Percentiles rank a stretch among this genome's conserved stretches.
Evolutionary conservation across 2,329 filamentous ascomycete species (phyloP).

Genomic region (Botrytis squamosa): DNA sequence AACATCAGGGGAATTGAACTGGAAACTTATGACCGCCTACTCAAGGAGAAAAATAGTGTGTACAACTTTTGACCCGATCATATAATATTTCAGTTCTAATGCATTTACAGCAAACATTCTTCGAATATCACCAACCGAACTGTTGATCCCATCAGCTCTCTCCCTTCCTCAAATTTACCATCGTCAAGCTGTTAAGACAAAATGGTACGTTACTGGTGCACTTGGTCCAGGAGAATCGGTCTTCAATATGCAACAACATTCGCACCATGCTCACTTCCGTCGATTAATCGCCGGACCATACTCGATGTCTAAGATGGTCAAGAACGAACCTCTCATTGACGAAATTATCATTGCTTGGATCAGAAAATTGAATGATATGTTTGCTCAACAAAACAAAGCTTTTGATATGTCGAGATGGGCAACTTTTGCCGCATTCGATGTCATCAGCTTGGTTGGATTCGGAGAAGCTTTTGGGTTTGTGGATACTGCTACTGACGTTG

Average conservation of each 20-base stretch:
- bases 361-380: slow-evolving; percentile 46
- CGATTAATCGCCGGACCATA: slow-evolving; percentile 54
- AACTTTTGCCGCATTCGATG: slow-evolving; percentile 51
- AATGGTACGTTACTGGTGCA: slow-evolving; percentile 57
- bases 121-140: slow-evolving; percentile 52
- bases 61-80: neutral
- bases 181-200: slow-evolving; percentile 55
- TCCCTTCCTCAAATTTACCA: slow-evolving; percentile 57
- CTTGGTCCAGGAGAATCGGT: slow-evolving; percentile 55
- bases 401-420: slow-evolving; percentile 59
- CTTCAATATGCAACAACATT: slow-evolving; percentile 57
- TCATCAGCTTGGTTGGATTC: slow-evolving; percentile 56
- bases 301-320: slow-evolving; percentile 55
- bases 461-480: slow-evolving; percentile 57
- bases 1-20: slow-evolving; percentile 50
- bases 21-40: slow-evolving; percentile 42
- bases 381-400: slow-evolving; percentile 44
- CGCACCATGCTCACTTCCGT: slow-evolving; percentile 51
- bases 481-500: slow-evolving; percentile 51
- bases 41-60: slow-evolving; percentile 51
- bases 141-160: slow-evolving; percentile 52
- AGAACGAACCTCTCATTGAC: slow-evolving; percentile 58
- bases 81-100: neutral
- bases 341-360: slow-evolving; percentile 51
- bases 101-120: slow-evolving; percentile 48